phyloP scores from a whole-genome alignment of 345 rosid species.

The Eucalyptus curtisii region DNA sequence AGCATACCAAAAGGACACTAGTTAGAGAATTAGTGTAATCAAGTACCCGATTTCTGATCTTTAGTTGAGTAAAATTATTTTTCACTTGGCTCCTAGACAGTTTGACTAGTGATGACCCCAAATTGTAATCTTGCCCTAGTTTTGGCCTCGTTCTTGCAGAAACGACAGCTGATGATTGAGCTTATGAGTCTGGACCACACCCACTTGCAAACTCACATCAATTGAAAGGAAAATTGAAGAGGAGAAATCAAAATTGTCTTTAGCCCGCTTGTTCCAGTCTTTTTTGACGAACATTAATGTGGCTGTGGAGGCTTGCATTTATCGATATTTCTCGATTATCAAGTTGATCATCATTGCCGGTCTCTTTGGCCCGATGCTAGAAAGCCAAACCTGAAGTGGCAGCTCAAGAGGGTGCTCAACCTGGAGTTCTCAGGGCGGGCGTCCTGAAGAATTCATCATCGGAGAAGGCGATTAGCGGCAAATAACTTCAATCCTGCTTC shows the following conservation, averaged over 20 bases:
- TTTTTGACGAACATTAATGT: neutral
- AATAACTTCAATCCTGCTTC: neutral
- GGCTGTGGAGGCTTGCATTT: neutral
- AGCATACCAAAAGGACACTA: too few relatives aligned
- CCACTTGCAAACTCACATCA: neutral
- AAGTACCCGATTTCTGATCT: neutral
- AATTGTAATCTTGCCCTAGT: neutral
- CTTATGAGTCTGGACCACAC: neutral
- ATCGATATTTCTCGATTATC: neutral
- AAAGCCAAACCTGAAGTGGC: neutral
- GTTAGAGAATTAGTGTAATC: neutral
- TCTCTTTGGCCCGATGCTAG: neutral
- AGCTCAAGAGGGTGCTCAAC: neutral
- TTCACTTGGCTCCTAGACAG: neutral
- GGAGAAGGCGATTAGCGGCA: neutral
- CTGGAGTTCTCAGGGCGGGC: too few relatives aligned
- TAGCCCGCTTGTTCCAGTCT: neutral
- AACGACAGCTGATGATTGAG: neutral
- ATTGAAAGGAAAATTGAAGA: neutral
- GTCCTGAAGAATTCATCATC: neutral
- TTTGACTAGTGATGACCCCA: neutral
- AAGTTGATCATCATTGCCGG: too few relatives aligned
- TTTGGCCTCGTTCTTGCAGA: neutral
- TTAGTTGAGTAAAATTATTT: neutral
- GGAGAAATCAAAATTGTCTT: neutral